A percentile compares a stretch with the other conserved stretches of the same genome.
These are phyloP conservation scores for Paramecium sonneborni DNA, from an alignment of 73 alveolate species.

Conservation along the genomic window DNA sequence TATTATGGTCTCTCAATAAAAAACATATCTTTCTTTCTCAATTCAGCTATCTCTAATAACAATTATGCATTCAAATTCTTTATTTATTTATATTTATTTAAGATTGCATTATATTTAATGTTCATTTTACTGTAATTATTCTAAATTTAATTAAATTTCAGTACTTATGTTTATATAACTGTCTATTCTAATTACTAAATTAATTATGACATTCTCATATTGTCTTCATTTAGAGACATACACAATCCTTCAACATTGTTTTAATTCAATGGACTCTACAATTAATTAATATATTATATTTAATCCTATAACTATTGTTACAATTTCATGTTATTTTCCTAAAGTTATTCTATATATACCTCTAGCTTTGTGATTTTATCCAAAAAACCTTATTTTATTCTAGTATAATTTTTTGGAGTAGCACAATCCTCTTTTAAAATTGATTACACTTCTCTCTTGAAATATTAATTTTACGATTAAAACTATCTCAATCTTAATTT, in stretches of 20 bases:
- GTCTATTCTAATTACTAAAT: background rate
- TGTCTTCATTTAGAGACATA: background rate
- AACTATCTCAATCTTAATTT: background rate
- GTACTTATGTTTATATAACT: background rate
- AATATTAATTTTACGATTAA: background rate
- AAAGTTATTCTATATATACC: background rate
- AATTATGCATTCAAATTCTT: background rate
- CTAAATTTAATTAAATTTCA: background rate
- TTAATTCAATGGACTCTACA: background rate
- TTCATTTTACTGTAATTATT: background rate
- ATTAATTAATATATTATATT: background rate
- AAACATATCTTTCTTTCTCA: background rate
- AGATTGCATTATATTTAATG: conserved; percentile 26
- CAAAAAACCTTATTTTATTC: background rate
- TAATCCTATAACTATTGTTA: background rate
- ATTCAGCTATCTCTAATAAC: background rate
- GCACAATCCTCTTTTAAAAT: background rate
- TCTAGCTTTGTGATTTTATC: background rate
- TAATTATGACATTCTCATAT: background rate
- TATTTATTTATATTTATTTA: background rate
- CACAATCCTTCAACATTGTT: background rate
- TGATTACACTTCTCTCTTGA: conserved; percentile 23
- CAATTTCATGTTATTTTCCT: background rate
- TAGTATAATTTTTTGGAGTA: background rate
- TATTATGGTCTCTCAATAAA: background rate